These are phyloP conservation scores for Epichloe festucae DNA, from an alignment of 2,329 filamentous ascomycete genomes.

Conservation along the genomic window DNA sequence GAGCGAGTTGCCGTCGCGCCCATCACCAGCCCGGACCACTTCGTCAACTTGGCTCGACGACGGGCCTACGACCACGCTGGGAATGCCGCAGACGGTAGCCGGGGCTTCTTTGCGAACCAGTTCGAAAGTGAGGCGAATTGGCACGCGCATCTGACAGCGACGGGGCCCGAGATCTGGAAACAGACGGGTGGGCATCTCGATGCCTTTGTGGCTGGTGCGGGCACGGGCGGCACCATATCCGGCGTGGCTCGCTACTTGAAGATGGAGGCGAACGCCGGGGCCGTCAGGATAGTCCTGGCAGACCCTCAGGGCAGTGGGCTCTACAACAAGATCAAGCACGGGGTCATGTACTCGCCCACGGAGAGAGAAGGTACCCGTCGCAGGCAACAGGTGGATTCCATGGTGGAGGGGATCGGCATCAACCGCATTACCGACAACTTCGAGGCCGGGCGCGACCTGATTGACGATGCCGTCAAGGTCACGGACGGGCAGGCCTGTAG, in stretches of 20 bases:
- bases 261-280: conserved; percentile 43
- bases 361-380: conserved; percentile 85
- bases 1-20: conserved; percentile 83
- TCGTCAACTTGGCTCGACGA: conserved; percentile 77
- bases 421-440: conserved; percentile 93
- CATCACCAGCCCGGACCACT: conserved; percentile 87
- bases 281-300: conserved; percentile 64
- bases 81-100: conserved; percentile 42
- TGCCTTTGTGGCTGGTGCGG: conserved; percentile 86
- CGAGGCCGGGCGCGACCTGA: conserved; percentile 68
- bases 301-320: conserved; percentile 91
- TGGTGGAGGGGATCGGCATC: conserved; percentile 92
- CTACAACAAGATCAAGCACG: conserved; percentile 82
- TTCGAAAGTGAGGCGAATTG: conserved; percentile 90
- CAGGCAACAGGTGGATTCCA: conserved; percentile 82
- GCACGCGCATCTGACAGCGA: conserved; percentile 66
- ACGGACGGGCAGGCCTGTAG: conserved; percentile 76
- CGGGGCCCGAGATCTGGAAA: conserved; percentile 76
- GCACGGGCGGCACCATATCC: conserved; percentile 86
- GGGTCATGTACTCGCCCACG: conserved; percentile 86
- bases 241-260: conserved; percentile 80
- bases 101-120: conserved; percentile 89
- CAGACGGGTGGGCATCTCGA: conserved; percentile 67
- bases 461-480: conserved; percentile 84
- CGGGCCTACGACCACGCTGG: conserved; percentile 63